These are phyloP conservation scores for Coelastrella sp. DNA, from an alignment of 139 green algal species.

Conservation along the genomic window DNA sequence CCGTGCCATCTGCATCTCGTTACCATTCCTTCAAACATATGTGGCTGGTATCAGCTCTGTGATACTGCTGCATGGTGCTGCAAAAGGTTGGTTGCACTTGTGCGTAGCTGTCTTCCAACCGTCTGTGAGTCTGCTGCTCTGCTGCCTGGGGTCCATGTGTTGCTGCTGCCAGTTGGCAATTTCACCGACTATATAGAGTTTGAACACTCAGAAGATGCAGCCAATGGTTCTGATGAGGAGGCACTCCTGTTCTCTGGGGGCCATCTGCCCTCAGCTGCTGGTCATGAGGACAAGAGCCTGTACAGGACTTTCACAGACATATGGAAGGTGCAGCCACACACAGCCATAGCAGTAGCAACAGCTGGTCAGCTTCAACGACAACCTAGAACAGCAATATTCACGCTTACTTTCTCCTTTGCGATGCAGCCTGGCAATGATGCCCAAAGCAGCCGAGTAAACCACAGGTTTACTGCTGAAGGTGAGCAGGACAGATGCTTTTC, in stretches of 20 bases:
- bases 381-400: neutral
- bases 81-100: too few species aligned
- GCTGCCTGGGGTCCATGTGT: neutral
- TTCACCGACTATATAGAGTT: conserved; percentile 52
- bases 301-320: conserved; percentile 27
- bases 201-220: conserved; percentile 45
- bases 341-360: neutral
- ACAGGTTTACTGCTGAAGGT: conserved; percentile 73
- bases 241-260: conserved; percentile 8
- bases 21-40: too few species aligned
- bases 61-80: too few species aligned
- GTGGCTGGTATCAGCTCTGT: too few species aligned
- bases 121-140: neutral
- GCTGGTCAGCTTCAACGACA: neutral
- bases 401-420: neutral
- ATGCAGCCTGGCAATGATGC: conserved; percentile 34
- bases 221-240: neutral
- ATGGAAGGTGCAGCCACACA: conserved; percentile 30
- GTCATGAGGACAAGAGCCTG: conserved; percentile 15
- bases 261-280: neutral
- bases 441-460: conserved; percentile 71
- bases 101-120: neutral
- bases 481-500: neutral
- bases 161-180: neutral
- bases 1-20: too few species aligned